Evolutionary conservation across 495 filamentous ascomycete species (phyloP).

Genomic region (Penicillium robsamsonii): DNA sequence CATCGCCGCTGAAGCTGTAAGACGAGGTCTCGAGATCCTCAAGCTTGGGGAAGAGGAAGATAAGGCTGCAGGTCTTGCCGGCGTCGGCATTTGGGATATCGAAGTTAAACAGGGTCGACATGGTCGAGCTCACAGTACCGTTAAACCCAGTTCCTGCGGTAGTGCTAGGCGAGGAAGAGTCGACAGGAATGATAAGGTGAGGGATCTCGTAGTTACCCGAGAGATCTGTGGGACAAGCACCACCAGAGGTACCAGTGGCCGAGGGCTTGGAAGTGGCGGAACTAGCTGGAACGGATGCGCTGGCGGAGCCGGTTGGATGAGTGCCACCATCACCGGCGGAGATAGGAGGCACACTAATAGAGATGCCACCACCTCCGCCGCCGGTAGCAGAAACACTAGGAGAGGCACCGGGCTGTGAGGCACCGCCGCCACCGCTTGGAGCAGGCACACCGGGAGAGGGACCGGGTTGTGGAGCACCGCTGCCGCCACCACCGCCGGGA

Average conservation of each 20-base stretch:
- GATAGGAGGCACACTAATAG: slow-evolving; percentile 5
- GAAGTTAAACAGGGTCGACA: slow-evolving; percentile 68
- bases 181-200: slow-evolving; percentile 64
- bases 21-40: slow-evolving; percentile 53
- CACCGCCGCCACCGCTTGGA: neutral
- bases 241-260: slow-evolving; percentile 16
- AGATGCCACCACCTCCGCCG: neutral
- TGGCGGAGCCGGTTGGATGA: slow-evolving; percentile 12
- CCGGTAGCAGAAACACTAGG: neutral
- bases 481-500: neutral
- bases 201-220: slow-evolving; percentile 57
- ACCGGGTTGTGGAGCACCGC: neutral
- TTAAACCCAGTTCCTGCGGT: slow-evolving; percentile 54
- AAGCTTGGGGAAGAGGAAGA: slow-evolving; percentile 63
- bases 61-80: slow-evolving; percentile 59
- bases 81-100: slow-evolving; percentile 54
- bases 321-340: slow-evolving; percentile 2
- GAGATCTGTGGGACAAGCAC: slow-evolving; percentile 51
- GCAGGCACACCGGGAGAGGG: neutral
- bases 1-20: slow-evolving; percentile 57
- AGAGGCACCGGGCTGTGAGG: neutral
- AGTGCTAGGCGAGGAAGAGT: slow-evolving; percentile 51
- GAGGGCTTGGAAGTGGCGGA: slow-evolving; percentile 8
- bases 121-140: slow-evolving; percentile 51
- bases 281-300: slow-evolving; percentile 11